Base-by-base conservation (phyloP, 768 basidiomycete species). In the Lactifluus pinguis region DNA sequence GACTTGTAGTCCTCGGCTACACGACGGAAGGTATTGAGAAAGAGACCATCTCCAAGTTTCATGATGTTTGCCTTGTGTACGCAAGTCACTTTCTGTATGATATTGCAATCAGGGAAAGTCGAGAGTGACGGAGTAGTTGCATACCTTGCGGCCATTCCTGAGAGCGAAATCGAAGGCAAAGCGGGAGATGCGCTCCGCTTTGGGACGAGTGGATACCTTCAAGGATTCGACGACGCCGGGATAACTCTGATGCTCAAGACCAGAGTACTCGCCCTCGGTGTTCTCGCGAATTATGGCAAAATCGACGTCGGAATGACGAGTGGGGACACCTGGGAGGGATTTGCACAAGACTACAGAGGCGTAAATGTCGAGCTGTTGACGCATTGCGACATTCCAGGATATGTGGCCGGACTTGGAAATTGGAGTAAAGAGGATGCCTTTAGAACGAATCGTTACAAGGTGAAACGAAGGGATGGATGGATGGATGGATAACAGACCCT, bases 41-140 rank as follows among this genome's bases (percentile, higher is more conserved):
- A 98, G 47, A 99, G 84, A 74, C 97, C 97, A 70, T 98, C 97
- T 73, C 95, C 95, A 68, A 98, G 86, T 76, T 99, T 99, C 97
- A 99, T 99, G 80, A 99, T 99, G 80, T 98, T 98, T 69, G 97
- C 97, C 77, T 99, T 99, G 85, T 99, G 97, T 49, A 99, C 94
- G 71, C 95, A 98, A 45, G 97, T 99, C 67, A 99, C 95, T 89
- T 95, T 98, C 93, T 95, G 54, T 25, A 51, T 34, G 39, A n/a
- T 4, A 17, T 49, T 2, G 9, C 30, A 17, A 55, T 11, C 21
- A 51, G 13, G 25, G 13, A 19, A 21, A 52, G 52, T 29, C 32
- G 67, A 2, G 50, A 63, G 55, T 42, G 30, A 49, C 19, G 15
- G 57, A 9, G 38, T 38, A 50, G 19, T 19, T n/a, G 42, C 76